phyloP scores from a whole-genome alignment of 2,329 filamentous ascomycete species.

The Atkinsonella texensis region DNA sequence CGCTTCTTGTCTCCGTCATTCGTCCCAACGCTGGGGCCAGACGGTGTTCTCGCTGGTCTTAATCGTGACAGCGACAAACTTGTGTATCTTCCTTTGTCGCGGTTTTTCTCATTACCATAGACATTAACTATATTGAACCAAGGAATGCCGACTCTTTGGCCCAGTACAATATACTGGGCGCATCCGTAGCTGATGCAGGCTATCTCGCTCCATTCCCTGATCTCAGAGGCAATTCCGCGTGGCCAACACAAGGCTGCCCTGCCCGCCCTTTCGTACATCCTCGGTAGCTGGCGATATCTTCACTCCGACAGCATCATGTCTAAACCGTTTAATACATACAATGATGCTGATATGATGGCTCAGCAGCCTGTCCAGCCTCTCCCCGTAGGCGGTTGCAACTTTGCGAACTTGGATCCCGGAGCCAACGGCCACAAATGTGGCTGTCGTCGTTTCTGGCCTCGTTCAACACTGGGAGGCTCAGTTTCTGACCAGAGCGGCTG shows the following conservation, averaged over 20 bases:
- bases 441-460: slow-evolving; percentile 50
- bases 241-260: not conserved
- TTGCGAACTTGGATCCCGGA: slow-evolving; percentile 39
- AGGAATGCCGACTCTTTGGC: not conserved
- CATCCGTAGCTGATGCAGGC: not conserved
- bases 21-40: not conserved
- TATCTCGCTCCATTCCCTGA: not conserved
- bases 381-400: slow-evolving; percentile 45
- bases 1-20: not conserved
- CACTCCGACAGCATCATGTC: slow-evolving; percentile 29
- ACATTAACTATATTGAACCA: not conserved
- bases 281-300: slow-evolving; percentile 41
- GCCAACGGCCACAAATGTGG: slow-evolving; percentile 42
- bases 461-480: slow-evolving; percentile 22
- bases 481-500: slow-evolving; percentile 33
- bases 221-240: not conserved
- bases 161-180: not conserved
- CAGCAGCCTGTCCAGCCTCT: slow-evolving; percentile 21
- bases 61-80: not conserved
- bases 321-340: slow-evolving; percentile 44
- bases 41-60: not conserved
- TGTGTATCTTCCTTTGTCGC: not conserved
- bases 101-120: not conserved
- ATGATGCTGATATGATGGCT: slow-evolving; percentile 27
- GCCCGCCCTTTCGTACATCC: not conserved